Percentiles rank a stretch among this genome's conserved stretches.
Conservation (phyloP, 257 asterid genomes). For the Cruciata laevipes region DNA sequence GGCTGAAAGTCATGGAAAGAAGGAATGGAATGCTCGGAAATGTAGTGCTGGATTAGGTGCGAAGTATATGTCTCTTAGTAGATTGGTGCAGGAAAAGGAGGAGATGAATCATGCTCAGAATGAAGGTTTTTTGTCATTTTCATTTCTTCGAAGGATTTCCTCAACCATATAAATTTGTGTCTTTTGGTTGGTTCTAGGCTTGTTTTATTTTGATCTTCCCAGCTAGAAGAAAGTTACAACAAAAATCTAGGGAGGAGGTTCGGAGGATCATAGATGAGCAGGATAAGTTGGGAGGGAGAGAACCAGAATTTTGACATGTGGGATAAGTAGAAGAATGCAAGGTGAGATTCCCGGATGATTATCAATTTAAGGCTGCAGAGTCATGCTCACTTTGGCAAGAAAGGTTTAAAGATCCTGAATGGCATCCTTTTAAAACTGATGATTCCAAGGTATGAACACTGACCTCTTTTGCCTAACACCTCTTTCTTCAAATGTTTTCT, state of each 20-base stretch:
- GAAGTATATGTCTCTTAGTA: constrained; percentile 54
- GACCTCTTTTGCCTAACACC: too few relatives aligned
- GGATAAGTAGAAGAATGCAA: constrained; percentile 55
- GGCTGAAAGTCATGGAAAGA: constrained; percentile 36
- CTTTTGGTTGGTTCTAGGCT: not conserved
- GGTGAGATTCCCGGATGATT: constrained; percentile 41
- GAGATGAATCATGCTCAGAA: constrained; percentile 69
- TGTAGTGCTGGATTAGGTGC: constrained; percentile 26
- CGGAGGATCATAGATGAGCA: not conserved
- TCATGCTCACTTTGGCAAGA: constrained; percentile 69
- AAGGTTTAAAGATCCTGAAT: constrained; percentile 41
- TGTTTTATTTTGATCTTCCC: constrained; percentile 6
- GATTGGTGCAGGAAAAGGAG: constrained; percentile 79
- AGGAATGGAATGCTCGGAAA: constrained; percentile 38
- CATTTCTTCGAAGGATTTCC: too few relatives aligned
- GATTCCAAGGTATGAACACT: constrained; percentile 30
- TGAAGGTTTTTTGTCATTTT: constrained; percentile 49
- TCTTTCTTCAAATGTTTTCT: too few relatives aligned
- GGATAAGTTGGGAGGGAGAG: too few relatives aligned
- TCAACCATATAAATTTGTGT: not conserved
- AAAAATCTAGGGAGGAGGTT: constrained; percentile 56
- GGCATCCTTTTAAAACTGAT: constrained; percentile 60
- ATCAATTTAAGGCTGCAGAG: constrained; percentile 43
- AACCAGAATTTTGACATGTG: too few relatives aligned
- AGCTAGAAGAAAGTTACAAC: constrained; percentile 80